Percentiles rank a stretch among this genome's conserved stretches.
Conservation (phyloP, 225 moss, liverwort and hornwort species). For the Bryum argenteum region DNA sequence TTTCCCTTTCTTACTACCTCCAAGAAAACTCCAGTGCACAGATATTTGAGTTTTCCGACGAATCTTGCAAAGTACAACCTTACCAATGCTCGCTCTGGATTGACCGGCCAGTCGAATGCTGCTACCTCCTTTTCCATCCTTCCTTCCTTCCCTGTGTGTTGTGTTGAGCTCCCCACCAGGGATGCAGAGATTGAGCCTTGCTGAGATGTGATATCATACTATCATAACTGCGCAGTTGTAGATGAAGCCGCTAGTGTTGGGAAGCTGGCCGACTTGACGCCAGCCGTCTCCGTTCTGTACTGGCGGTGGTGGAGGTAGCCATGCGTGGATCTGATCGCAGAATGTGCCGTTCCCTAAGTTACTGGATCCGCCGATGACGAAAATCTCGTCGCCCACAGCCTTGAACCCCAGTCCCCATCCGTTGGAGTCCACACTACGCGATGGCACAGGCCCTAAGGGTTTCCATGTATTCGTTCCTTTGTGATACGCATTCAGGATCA, state of each 20-base stretch:
- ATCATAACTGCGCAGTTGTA: constrained; percentile 86
- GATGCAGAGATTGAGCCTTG: constrained; percentile 34
- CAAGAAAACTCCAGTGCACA: constrained; percentile 50
- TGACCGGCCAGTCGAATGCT: constrained; percentile 49
- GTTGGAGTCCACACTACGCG: constrained; percentile 61
- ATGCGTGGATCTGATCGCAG: constrained; percentile 75
- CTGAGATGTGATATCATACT: constrained; percentile 46
- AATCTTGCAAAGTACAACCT: constrained; percentile 43
- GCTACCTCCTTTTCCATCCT: constrained; percentile 27
- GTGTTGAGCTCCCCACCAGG: constrained; percentile 9
- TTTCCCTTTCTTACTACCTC: constrained; percentile 19
- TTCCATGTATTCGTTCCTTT: constrained; percentile 68
- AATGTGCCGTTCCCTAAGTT: constrained; percentile 41
- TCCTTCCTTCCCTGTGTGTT: too few relatives aligned
- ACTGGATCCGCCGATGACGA: constrained; percentile 77
- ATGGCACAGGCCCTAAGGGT: constrained; percentile 60
- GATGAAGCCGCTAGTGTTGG: constrained; percentile 63
- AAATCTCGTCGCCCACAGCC: constrained; percentile 65
- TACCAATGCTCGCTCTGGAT: too few relatives aligned
- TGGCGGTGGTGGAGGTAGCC: constrained; percentile 54
- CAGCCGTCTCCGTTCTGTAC: constrained; percentile 47
- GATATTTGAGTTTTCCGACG: constrained; percentile 29
- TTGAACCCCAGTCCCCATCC: constrained; percentile 87
- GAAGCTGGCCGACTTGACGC: constrained; percentile 71
- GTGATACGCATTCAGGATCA: constrained; percentile 67